Evolutionary conservation across 257 asterid species (phyloP).

Genomic region (Linderniella brevidens): DNA sequence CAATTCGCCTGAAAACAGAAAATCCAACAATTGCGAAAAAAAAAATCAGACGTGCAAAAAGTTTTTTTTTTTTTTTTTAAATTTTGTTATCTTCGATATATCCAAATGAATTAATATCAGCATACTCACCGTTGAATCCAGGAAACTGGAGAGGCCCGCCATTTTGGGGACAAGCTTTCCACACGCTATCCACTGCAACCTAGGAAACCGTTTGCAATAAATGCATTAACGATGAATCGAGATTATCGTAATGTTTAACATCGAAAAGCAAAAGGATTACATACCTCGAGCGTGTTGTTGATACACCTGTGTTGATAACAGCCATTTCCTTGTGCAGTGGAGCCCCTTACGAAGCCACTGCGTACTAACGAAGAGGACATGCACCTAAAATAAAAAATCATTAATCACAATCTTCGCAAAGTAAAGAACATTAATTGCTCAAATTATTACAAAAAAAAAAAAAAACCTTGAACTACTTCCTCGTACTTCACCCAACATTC

Average conservation of each 20-base stretch:
- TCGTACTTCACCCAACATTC: constrained; percentile 96
- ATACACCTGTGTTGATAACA: constrained; percentile 82
- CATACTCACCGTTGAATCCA: constrained; percentile 7
- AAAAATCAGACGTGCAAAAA: too few species aligned
- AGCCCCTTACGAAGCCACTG: constrained; percentile 80
- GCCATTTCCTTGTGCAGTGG: constrained; percentile 83
- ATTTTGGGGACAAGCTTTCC: constrained; percentile 4
- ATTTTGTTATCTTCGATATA: neutral
- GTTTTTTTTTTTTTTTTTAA: too few species aligned
- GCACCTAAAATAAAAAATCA: constrained; percentile 30
- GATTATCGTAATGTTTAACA: too few species aligned
- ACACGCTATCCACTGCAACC: constrained; percentile 10
- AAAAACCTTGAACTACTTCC: constrained; percentile 74
- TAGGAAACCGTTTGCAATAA: neutral
- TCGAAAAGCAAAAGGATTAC: neutral
- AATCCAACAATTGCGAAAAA: neutral
- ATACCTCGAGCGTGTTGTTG: constrained; percentile 68
- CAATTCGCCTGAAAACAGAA: constrained; percentile 46
- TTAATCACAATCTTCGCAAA: neutral
- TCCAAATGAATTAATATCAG: neutral
- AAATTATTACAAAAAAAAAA: neutral
- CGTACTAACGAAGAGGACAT: constrained; percentile 89
- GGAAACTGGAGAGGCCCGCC: constrained; percentile 8
- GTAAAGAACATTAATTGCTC: too few species aligned
- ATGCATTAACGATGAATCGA: too few species aligned